These are phyloP conservation scores for Xylaria flabelliformis DNA, from an alignment of 495 filamentous ascomycete species.

Conservation along the genomic window DNA sequence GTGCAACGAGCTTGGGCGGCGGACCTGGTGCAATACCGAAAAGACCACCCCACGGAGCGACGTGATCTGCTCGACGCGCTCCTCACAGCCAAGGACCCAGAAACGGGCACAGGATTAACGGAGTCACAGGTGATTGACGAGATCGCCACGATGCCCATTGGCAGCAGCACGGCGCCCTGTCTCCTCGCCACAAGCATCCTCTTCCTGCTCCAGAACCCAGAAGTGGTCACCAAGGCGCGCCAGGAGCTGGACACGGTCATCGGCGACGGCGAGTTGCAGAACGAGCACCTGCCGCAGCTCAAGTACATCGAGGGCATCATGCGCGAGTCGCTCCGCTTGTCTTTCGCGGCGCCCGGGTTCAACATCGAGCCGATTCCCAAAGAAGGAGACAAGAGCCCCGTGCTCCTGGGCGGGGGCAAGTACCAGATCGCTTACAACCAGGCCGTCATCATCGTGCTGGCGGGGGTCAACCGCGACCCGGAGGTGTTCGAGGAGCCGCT, in stretches of 20 bases:
- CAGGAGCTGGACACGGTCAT: slow-evolving; percentile 70
- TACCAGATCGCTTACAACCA: slow-evolving; percentile 69
- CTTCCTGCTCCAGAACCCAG: slow-evolving; percentile 66
- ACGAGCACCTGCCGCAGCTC: slow-evolving; percentile 64
- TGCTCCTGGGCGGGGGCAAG: slow-evolving; percentile 63
- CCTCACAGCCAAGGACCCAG: slow-evolving; percentile 67
- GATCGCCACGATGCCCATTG: slow-evolving; percentile 66
- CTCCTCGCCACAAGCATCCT: slow-evolving; percentile 62
- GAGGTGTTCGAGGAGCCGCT: slow-evolving; percentile 67
- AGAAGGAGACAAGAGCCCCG: slow-evolving; percentile 48
- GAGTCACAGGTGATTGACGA: slow-evolving; percentile 70
- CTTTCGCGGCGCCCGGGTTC: slow-evolving; percentile 71
- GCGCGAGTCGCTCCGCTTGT: slow-evolving; percentile 70
- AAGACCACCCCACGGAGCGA: slow-evolving; percentile 62
- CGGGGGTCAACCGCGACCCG: slow-evolving; percentile 71
- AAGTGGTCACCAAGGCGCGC: slow-evolving; percentile 64
- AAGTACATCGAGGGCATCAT: slow-evolving; percentile 69
- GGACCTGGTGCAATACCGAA: slow-evolving; percentile 65
- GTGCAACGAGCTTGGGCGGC: slow-evolving; percentile 59
- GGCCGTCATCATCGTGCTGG: slow-evolving; percentile 64
- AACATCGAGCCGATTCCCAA: slow-evolving; percentile 63
- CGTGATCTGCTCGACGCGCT: slow-evolving; percentile 74
- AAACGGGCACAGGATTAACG: slow-evolving; percentile 64
- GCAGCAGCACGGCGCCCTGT: slow-evolving; percentile 54
- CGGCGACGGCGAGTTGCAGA: slow-evolving; percentile 56